Evolutionary conservation across 805 yeast species (phyloP).

Genomic region (Starmerella potacharoeniae): DNA sequence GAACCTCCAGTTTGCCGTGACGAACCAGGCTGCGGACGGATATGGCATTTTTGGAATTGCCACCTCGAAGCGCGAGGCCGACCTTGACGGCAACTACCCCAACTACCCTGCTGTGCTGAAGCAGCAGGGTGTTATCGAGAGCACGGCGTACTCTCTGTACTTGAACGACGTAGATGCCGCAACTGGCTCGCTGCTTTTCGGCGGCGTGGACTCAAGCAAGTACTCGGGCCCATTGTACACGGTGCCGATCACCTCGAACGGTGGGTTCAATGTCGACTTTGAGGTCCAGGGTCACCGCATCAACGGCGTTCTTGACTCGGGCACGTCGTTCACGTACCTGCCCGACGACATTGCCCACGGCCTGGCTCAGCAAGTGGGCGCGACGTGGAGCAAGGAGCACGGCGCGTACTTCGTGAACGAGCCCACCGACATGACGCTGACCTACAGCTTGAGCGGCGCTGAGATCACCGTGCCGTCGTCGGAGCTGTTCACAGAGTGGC

Average conservation of each 20-base stretch:
- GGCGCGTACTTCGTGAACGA: constrained; percentile 29
- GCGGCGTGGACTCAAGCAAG: constrained; percentile 35
- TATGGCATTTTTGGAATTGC: background rate
- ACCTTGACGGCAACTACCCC: constrained; percentile 15
- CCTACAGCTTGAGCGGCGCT: constrained; percentile 12
- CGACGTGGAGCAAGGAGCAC: background rate
- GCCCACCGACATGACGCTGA: constrained; percentile 6
- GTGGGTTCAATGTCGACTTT: constrained; percentile 11
- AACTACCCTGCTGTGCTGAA: constrained; percentile 26
- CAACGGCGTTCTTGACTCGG: constrained; percentile 35
- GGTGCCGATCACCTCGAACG: constrained; percentile 21
- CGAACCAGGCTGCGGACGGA: background rate
- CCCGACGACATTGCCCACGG: constrained; percentile 26
- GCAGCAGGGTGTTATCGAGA: constrained; percentile 31
- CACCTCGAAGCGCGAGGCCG: constrained; percentile 28
- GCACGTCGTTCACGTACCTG: constrained; percentile 38
- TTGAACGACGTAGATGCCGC: constrained; percentile 18
- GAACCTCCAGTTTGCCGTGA: background rate
- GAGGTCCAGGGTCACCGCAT: constrained; percentile 5
- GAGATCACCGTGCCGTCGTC: constrained; percentile 9
- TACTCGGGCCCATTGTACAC: constrained; percentile 30
- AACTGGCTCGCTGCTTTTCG: constrained; percentile 32
- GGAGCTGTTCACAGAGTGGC: background rate
- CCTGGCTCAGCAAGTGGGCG: constrained; percentile 10
- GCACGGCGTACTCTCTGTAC: constrained; percentile 36